These are phyloP conservation scores for Candida sonorensis DNA, from an alignment of 805 yeast genomes.

Conservation along the genomic window DNA sequence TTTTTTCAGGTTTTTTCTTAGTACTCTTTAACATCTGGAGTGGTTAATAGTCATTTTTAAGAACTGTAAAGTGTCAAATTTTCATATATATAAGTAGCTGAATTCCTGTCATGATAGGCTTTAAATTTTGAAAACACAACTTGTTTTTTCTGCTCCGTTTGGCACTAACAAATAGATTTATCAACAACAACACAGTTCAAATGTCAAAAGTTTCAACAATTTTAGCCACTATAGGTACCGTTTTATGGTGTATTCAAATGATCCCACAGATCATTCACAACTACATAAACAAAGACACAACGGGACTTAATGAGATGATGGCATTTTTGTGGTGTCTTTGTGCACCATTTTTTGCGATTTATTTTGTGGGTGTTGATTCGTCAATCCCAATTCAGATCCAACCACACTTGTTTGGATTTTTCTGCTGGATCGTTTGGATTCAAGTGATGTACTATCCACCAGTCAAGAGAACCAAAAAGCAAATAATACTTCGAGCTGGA, in stretches of 20 bases:
- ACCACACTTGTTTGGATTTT: conserved; percentile 47
- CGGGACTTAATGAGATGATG: conserved; percentile 86
- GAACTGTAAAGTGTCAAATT: no score
- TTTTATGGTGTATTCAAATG: conserved; percentile 88
- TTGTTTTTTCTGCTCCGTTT: no score
- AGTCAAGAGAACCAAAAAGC: conserved; percentile 24
- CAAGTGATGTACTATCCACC: conserved; percentile 53
- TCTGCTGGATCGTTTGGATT: conserved; percentile 40
- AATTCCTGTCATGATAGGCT: no score
- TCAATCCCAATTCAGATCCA: conserved; percentile 46
- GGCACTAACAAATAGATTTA: no score
- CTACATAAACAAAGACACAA: conserved; percentile 68
- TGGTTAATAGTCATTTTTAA: no score
- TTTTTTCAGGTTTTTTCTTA: no score
- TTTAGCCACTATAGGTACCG: conserved; percentile 82
- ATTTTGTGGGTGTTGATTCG: conserved; percentile 40
- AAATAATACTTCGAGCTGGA: conserved; percentile 24
- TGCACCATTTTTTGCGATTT: conserved; percentile 49
- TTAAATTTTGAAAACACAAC: no score
- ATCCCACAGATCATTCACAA: conserved; percentile 70
- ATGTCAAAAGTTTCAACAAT: conserved; percentile 50
- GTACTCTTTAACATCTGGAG: no score
- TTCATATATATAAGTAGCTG: no score
- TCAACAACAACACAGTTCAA: no score
- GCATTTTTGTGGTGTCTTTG: conserved; percentile 73